Evolutionary conservation across 805 yeast genomes (phyloP).

Genomic region (Saccharomycopsis selenospora): DNA sequence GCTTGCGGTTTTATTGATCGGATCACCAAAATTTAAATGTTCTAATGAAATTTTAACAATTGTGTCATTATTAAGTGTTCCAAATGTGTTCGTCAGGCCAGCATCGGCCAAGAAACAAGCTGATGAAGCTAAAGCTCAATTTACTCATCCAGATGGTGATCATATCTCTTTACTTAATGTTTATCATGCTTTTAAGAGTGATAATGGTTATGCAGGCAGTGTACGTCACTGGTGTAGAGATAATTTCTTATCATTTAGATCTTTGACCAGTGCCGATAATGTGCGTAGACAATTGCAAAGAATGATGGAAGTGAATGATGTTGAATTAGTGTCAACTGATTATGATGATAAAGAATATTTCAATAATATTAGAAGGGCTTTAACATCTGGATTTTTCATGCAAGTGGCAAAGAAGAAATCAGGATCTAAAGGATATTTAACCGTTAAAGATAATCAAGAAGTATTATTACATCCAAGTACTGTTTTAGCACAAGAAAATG

Average conservation of each 20-base stretch:
- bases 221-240: constrained; percentile 85
- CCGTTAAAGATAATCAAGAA: constrained; percentile 94
- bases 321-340: constrained; percentile 65
- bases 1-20: constrained; percentile 87
- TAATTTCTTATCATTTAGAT: constrained; percentile 75
- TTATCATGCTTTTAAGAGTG: constrained; percentile 71
- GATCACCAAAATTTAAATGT: constrained; percentile 77
- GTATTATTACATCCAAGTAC: constrained; percentile 92
- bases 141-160: constrained; percentile 94
- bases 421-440: constrained; percentile 75
- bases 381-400: constrained; percentile 94
- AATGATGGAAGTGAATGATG: constrained; percentile 73
- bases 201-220: constrained; percentile 59
- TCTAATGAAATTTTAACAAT: constrained; percentile 83
- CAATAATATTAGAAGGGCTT: constrained; percentile 75
- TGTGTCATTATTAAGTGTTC: constrained; percentile 87
- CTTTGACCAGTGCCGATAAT: constrained; percentile 77
- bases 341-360: constrained; percentile 55
- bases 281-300: constrained; percentile 79
- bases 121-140: constrained; percentile 78
- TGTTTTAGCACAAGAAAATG: constrained; percentile 78
- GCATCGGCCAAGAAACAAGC: constrained; percentile 80
- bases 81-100: constrained; percentile 92
- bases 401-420: constrained; percentile 91
- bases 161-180: constrained; percentile 88